Percentiles rank a stretch among this genome's conserved stretches.
phyloP scores from a whole-genome alignment of 768 basidiomycete genomes.

The Agaricus subrufescens region DNA sequence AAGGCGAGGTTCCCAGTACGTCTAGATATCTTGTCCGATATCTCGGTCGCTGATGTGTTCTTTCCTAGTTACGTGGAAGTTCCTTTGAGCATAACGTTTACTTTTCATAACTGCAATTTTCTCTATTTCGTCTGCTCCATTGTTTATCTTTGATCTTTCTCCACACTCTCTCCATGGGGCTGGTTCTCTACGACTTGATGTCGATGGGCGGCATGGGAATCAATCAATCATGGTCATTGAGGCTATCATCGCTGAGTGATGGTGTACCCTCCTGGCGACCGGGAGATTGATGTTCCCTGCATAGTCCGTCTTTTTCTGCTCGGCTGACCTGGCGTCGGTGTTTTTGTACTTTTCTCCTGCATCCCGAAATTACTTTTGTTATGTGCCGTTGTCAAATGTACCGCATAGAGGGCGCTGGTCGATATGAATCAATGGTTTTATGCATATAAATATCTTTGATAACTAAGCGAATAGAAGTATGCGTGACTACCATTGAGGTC shows the following conservation, averaged over 20 bases:
- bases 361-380: background rate
- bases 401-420: background rate
- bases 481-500: background rate
- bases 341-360: background rate
- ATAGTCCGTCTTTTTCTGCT: background rate
- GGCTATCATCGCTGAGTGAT: constrained; percentile 3
- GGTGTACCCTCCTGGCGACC: constrained; percentile 4
- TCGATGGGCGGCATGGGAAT: constrained; percentile 8
- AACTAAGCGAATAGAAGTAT: background rate
- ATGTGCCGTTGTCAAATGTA: background rate
- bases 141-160: constrained; percentile 35
- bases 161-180: constrained; percentile 8
- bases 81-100: constrained; percentile 30
- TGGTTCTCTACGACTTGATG: constrained; percentile 7
- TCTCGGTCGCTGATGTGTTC: constrained; percentile 10
- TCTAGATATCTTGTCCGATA: constrained; percentile 12
- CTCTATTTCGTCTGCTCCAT: constrained; percentile 6
- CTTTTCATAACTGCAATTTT: constrained; percentile 16
- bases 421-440: too few relatives aligned
- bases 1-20: constrained; percentile 59
- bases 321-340: background rate
- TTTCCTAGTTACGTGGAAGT: constrained; percentile 33
- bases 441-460: background rate
- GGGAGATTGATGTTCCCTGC: constrained; percentile 2
- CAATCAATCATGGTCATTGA: constrained; percentile 1